These are phyloP conservation scores for Triticum timopheevii DNA, from an alignment of 176 grass and related monocot species.

Conservation along the genomic window DNA sequence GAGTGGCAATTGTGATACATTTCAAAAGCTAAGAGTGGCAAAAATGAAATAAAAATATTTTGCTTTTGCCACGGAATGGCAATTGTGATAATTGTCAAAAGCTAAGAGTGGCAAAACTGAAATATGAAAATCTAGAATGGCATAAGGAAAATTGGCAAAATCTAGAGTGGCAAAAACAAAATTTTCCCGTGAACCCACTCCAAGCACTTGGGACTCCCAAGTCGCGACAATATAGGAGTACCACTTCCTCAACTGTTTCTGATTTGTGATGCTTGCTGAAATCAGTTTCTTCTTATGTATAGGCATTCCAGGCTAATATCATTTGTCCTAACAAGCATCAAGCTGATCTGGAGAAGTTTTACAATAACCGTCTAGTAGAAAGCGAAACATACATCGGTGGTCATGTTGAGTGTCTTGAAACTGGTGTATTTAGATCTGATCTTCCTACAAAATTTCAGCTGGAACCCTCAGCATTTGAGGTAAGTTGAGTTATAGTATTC, in stretches of 20 bases:
- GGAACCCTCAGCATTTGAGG: conserved; percentile 82
- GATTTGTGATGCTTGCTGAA: conserved; percentile 34
- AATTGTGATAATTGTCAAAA: too few species aligned
- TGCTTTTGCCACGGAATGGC: too few species aligned
- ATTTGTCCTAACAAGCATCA: conserved; percentile 99
- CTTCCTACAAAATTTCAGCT: conserved; percentile 95
- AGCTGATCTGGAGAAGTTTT: conserved; percentile 87
- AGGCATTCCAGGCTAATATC: conserved; percentile 90
- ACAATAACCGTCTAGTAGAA: conserved; percentile 89
- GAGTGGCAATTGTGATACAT: too few species aligned
- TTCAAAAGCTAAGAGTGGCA: too few species aligned
- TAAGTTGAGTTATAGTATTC: conserved; percentile 37
- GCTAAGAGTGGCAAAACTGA: too few species aligned
- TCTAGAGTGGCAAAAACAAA: too few species aligned
- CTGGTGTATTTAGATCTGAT: conserved; percentile 98
- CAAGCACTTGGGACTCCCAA: conserved; percentile 12
- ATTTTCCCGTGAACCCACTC: neutral
- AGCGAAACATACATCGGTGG: conserved; percentile 98
- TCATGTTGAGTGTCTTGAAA: conserved; percentile 99
- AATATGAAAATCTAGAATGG: too few species aligned
- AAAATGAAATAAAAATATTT: too few species aligned
- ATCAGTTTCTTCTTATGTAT: conserved; percentile 43
- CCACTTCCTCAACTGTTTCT: neutral
- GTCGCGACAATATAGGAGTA: neutral
- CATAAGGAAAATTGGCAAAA: too few species aligned